Conservation (phyloP, 495 filamentous ascomycete genomes). For the Talaromyces liani region DNA sequence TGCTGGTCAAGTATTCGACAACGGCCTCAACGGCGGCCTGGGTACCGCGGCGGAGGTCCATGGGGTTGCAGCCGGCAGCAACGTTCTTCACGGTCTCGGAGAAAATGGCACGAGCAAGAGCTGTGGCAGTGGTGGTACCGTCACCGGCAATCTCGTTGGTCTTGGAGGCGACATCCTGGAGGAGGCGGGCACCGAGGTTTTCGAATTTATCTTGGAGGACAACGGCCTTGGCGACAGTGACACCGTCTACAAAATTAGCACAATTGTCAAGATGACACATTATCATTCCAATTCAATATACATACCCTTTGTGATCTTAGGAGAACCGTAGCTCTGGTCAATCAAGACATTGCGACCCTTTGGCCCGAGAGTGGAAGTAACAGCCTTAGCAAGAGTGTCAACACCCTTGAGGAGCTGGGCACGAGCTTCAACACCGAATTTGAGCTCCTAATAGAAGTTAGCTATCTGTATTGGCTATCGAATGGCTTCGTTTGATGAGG, state of each 20-base stretch:
- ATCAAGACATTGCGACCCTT: constrained; percentile 98
- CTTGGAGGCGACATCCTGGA: constrained; percentile 98
- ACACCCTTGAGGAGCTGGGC: constrained; percentile 87
- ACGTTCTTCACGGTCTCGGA: constrained; percentile 99
- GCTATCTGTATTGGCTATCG: not conserved
- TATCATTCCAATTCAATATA: constrained; percentile 4
- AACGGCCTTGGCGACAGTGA: constrained; percentile 88
- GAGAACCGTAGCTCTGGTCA: constrained; percentile 94
- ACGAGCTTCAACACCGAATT: constrained; percentile 94
- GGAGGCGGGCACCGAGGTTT: constrained; percentile 92
- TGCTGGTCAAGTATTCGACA: constrained; percentile 83
- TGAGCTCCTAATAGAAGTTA: constrained; percentile 66
- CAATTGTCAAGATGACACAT: not conserved
- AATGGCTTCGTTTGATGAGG: not conserved
- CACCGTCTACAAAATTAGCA: constrained; percentile 65
- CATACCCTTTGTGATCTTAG: constrained; percentile 98
- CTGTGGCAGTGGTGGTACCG: constrained; percentile 95
- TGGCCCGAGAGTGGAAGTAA: constrained; percentile 91
- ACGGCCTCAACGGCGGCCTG: constrained; percentile 94
- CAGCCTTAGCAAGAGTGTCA: constrained; percentile 92
- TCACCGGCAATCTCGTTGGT: constrained; percentile 99
- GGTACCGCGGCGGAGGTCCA: constrained; percentile 94
- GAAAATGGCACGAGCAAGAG: constrained; percentile 97
- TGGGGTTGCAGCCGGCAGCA: constrained; percentile 97
- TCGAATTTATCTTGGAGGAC: constrained; percentile 98